Conservation (phyloP, 305 asterid genomes). For the Fraxinus angustifolia region DNA sequence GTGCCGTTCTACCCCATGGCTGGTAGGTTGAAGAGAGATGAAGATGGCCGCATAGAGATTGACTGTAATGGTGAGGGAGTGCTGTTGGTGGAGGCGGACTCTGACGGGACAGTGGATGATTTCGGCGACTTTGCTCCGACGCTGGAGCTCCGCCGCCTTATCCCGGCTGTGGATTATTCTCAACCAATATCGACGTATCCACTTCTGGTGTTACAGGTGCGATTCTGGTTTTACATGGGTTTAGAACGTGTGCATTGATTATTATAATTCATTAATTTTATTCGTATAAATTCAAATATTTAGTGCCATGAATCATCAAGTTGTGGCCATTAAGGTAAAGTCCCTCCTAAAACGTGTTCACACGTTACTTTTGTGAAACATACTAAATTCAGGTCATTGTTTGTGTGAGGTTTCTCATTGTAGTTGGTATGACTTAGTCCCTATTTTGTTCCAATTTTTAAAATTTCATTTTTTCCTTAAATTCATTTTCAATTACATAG, state of each 20-base stretch:
- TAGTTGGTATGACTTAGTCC: too few species aligned
- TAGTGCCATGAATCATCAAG: neutral
- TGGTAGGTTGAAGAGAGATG: slow-evolving; percentile 67
- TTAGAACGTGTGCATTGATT: neutral
- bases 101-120: slow-evolving; percentile 60
- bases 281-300: too few species aligned
- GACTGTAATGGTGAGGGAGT: slow-evolving; percentile 77
- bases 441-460: too few species aligned
- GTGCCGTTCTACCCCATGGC: slow-evolving; percentile 83
- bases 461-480: too few species aligned
- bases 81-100: slow-evolving; percentile 68
- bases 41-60: slow-evolving; percentile 71
- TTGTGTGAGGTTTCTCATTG: too few species aligned
- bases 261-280: too few species aligned
- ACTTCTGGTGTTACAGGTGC: slow-evolving; percentile 70
- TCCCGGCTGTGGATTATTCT: slow-evolving; percentile 77
- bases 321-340: neutral
- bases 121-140: slow-evolving; percentile 78
- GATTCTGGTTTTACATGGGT: slow-evolving; percentile 19
- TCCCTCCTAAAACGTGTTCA: neutral
- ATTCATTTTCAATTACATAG: too few species aligned
- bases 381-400: too few species aligned
- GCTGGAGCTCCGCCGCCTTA: slow-evolving; percentile 64
- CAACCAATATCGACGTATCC: slow-evolving; percentile 49
- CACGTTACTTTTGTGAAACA: too few species aligned